Evolutionary conservation across 306 rosid species (phyloP).

Genomic region (Malus asiatica): DNA sequence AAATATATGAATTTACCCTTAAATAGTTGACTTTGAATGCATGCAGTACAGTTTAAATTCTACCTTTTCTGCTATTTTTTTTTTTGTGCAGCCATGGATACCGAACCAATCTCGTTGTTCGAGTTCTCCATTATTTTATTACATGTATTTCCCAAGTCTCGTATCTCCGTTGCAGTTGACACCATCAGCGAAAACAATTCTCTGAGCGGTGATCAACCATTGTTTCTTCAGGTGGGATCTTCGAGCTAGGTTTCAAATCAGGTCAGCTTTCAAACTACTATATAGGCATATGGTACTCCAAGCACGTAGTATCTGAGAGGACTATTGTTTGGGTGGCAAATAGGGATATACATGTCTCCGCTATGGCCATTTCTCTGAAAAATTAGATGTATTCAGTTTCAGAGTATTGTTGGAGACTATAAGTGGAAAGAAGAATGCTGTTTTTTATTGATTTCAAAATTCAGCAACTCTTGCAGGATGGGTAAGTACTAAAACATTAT

Average conservation of each 20-base stretch:
- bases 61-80: neutral
- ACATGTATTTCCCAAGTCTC: neutral
- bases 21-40: too few species aligned
- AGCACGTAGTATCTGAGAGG: neutral
- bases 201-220: neutral
- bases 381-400: too few species aligned
- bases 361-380: neutral
- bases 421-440: too few species aligned
- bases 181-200: neutral
- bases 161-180: neutral
- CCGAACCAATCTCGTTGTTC: neutral
- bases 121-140: neutral
- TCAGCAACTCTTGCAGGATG: too few species aligned
- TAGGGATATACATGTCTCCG: neutral
- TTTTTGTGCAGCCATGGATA: neutral
- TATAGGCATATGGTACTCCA: constrained; percentile 2
- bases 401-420: too few species aligned
- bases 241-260: too few species aligned
- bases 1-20: too few species aligned
- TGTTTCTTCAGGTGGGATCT: too few species aligned
- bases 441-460: too few species aligned
- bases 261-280: neutral
- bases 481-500: too few species aligned
- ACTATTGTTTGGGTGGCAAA: neutral
- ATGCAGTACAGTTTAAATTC: too few species aligned